A percentile compares a stretch with the other conserved stretches of the same genome.
phyloP scores from a whole-genome alignment of 176 grass and related monocot species.

The Oryza meridionalis region DNA sequence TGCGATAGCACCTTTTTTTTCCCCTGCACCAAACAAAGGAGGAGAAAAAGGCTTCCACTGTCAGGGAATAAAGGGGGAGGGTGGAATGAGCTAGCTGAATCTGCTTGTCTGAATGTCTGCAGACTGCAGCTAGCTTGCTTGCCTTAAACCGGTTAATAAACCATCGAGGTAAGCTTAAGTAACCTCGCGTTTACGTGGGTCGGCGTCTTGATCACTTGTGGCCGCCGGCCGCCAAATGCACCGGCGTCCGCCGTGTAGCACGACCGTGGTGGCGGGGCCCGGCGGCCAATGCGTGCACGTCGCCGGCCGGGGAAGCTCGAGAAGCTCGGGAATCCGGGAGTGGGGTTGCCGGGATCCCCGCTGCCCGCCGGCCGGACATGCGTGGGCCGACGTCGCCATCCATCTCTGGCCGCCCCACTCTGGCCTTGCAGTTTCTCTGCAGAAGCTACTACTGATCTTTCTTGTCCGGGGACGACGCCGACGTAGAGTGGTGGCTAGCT shows the following conservation, averaged over 20 bases:
- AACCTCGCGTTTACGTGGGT: slow-evolving; percentile 12
- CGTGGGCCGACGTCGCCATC: slow-evolving; percentile 23
- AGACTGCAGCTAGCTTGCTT: neutral
- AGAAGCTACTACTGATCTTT: neutral
- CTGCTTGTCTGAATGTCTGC: neutral
- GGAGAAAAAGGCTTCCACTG: slow-evolving; percentile 34
- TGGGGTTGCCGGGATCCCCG: neutral
- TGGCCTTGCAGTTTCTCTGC: neutral
- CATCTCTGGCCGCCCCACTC: slow-evolving; percentile 36
- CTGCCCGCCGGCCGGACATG: neutral
- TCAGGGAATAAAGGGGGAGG: neutral
- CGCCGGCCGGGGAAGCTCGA: neutral
- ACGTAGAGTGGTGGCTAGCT: neutral
- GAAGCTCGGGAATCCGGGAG: neutral
- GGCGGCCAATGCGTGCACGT: neutral
- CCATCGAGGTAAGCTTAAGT: slow-evolving; percentile 20
- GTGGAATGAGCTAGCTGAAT: neutral
- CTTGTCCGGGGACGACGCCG: neutral
- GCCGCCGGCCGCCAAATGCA: neutral
- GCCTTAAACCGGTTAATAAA: slow-evolving; percentile 12
- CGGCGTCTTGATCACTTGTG: neutral
- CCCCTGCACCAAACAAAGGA: slow-evolving; percentile 22
- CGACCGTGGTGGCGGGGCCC: neutral
- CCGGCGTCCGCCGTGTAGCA: neutral
- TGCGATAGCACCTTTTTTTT: slow-evolving; percentile 20